A percentile compares a stretch with the other conserved stretches of the same genome.
These are phyloP conservation scores for Botrytis hyacinthi DNA, from an alignment of 2,329 filamentous ascomycete species.

Conservation along the genomic window DNA sequence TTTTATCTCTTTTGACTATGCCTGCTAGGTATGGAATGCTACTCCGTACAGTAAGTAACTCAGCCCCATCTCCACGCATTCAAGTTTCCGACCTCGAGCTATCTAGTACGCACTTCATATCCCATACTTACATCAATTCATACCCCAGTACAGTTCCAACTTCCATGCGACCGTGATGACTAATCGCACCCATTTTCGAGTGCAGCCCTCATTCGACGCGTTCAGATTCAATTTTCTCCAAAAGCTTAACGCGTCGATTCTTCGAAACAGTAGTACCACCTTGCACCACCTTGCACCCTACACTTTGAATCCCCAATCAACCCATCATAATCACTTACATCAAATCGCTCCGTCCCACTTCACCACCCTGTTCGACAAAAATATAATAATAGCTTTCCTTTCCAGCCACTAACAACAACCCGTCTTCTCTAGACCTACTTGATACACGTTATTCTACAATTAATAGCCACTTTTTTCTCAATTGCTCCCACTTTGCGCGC, in stretches of 20 bases:
- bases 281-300: neutral
- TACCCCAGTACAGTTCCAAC: neutral
- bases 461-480: constrained; percentile 7
- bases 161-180: constrained; percentile 2
- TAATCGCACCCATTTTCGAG: neutral
- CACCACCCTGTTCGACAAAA: constrained; percentile 14
- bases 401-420: constrained; percentile 8
- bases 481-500: constrained; percentile 10
- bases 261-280: neutral
- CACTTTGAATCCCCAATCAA: neutral
- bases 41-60: neutral
- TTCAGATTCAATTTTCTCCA: neutral
- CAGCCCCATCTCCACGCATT: neutral
- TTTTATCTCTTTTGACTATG: neutral
- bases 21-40: neutral
- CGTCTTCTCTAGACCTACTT: constrained; percentile 8
- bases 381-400: constrained; percentile 6
- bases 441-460: constrained; percentile 5
- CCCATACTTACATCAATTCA: neutral
- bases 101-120: neutral
- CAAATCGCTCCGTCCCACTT: constrained; percentile 8
- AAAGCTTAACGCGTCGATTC: constrained; percentile 12
- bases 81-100: neutral
- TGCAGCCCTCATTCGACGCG: constrained; percentile 2
- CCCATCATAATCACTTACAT: constrained; percentile 4